These are phyloP conservation scores for Pterulicium gracile DNA, from an alignment of 1,284 basidiomycete genomes.

Conservation along the genomic window DNA sequence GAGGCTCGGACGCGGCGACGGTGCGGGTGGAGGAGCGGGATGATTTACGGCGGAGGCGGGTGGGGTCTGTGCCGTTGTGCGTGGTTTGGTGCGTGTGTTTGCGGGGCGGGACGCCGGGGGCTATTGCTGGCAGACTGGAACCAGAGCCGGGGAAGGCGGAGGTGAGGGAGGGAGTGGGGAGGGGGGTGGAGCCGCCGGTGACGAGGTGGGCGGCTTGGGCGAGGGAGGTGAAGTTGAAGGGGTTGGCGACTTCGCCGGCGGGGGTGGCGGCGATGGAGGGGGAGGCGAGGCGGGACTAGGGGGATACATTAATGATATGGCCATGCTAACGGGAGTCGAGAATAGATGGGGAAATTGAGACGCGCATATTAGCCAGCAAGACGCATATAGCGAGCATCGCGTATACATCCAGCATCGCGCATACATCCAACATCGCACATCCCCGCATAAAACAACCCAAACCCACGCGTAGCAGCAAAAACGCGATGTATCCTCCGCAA, in stretches of 20 bases:
- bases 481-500: no score
- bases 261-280: constrained; percentile 23
- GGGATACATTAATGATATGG: constrained; percentile 1
- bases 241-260: constrained; percentile 24
- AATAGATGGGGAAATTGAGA: no score
- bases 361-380: no score
- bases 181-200: constrained; percentile 12
- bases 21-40: constrained; percentile 41
- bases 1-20: constrained; percentile 12
- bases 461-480: no score
- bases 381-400: no score
- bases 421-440: no score
- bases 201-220: constrained; percentile 19
- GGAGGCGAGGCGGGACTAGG: constrained; percentile 7
- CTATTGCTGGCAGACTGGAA: constrained; percentile 6
- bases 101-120: constrained; percentile 11
- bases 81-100: constrained; percentile 28
- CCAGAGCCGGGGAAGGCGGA: no score
- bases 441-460: no score
- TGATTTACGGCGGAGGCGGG: constrained; percentile 32
- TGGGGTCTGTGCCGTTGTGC: constrained; percentile 21
- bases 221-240: constrained; percentile 20
- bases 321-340: no score
- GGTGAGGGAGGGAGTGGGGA: constrained; percentile 6
- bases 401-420: no score